Evolutionary conservation across 306 rosid species (phyloP), one percentile per base, ranked within the genome.

Genomic region (Cicer pinnatifidum): DNA sequence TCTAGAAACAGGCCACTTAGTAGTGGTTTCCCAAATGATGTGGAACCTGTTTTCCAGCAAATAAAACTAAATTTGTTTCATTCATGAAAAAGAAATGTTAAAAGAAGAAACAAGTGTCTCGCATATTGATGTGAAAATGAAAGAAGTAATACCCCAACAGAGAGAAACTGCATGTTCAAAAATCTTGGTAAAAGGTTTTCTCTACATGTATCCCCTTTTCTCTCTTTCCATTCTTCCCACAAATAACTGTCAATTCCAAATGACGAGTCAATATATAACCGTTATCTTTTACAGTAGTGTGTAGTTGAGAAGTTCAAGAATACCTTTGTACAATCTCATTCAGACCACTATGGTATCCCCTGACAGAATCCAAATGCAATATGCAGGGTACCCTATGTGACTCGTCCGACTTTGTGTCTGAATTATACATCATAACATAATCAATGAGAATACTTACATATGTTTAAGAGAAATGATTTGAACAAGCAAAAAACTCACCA

Each of bases 341-440:
- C 68, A 91, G 88, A 63, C 90, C 90, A 35, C 88, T 50, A 70
- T 89, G 97, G 60, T 40, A 78, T 75, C 97, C 97, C 68, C 84
- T 89, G 66, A 91, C 84, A 75, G 97, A 91, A 76, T 91, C 97
- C 95, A 91, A 82, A 82, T 91, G 97, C 81, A 91, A 78, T 81
- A 91, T 80, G 71, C 97, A 91, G 8, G 97, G 94, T 67, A 86
- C 86, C 78, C 76, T 89, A 52, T 17, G 53, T 60, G 83, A 78
- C 64, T 84, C 80, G 54, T 72, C 82, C 72, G 11, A 33, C 53
- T 79, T 74, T 69, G 75, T 86, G 77, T 80, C 92, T 91, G 90
- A 77, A 79, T 82, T 45, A 81, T 16, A 79, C 16, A 39, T 15
- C 43, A 64, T 43, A 79, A 54, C 74, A 28, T 28, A n/a, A n/a